Evolutionary conservation across 108 stramenopile species (phyloP), one percentile per base, ranked within the genome.

Genomic region (Asterionellopsis glacialis): DNA sequence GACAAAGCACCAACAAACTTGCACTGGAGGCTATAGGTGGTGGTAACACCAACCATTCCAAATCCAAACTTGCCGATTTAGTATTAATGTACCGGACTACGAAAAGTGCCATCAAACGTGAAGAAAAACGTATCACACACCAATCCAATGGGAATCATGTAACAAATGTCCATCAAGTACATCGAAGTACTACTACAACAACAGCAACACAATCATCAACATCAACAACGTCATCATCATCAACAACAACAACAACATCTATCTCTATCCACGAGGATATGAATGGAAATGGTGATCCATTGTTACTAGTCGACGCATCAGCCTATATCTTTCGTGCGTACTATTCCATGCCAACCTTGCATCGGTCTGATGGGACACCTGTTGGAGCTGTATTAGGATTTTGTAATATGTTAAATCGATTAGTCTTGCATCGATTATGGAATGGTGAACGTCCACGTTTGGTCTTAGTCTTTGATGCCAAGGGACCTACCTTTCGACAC

Each of bases 271-370:
- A 53, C 26, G 19, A 40, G 21, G 28, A 51, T 38, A 22, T 18
- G 19, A 47, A 28, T 51, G 19, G 16, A 28, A 40, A 49, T 50
- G 15, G 59, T 19, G 82, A 88, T 64, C 83, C 84, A 14, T 64
- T 94, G 22, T 51, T 91, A 19, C 68, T 95, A 12, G 73, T 95
- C 39, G 94, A 95, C 64, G 85, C 89, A 27, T 90, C 91, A 0
- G 81, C 87, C 23, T 89, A 85, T 61, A 92, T 95, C 45, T 93
- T 83, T 69, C 82, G 94, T 15, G 78, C 91, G 10, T 95, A 91
- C 54, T 81, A 88, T 74, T 76, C 83, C 23, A 88, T 90, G 70
- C 94, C 91, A 53, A 82, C 89, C 16, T 61, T 95, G 45, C 91
- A 92, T 73, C 76, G 87, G 44, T 49, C 71, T 11, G 91, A 95